Percentiles rank a stretch among this genome's conserved stretches.
phyloP scores from a whole-genome alignment of 2,329 filamentous ascomycete species.

The Colletotrichum tanaceti region DNA sequence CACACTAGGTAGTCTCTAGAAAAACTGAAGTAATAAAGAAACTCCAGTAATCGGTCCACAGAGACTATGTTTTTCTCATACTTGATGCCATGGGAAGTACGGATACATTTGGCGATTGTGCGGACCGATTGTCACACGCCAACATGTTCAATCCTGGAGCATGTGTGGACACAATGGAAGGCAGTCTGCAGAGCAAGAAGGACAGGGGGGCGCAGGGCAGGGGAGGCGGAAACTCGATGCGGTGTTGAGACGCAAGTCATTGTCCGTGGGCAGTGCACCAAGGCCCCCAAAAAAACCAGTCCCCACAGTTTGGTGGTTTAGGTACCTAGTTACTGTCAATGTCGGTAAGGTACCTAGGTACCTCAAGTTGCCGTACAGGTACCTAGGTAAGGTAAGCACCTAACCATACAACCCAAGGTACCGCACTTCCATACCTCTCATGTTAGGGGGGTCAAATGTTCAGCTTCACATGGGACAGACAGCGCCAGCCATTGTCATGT shows the following conservation, averaged over 20 bases:
- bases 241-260: constrained; percentile 1
- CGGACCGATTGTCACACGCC: too few relatives aligned
- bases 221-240: constrained; percentile 1
- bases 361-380: not conserved
- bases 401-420: not conserved
- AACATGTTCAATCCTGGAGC: too few relatives aligned
- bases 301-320: not conserved
- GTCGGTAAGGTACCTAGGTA: not conserved
- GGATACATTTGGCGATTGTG: too few relatives aligned
- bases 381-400: too few relatives aligned
- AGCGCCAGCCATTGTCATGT: constrained; percentile 26
- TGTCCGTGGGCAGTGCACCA: constrained; percentile 1
- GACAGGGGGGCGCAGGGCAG: too few relatives aligned
- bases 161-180: not conserved
- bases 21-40: too few relatives aligned
- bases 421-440: too few relatives aligned
- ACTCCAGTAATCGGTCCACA: too few relatives aligned
- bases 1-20: too few relatives aligned
- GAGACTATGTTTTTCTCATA: too few relatives aligned
- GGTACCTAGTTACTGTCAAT: too few relatives aligned
- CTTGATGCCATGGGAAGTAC: too few relatives aligned
- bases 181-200: not conserved
- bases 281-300: not conserved
- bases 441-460: not conserved
- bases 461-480: constrained; percentile 27